phyloP scores from a whole-genome alignment of 164 flowering plant genomes.

The Magnolia officinalis region DNA sequence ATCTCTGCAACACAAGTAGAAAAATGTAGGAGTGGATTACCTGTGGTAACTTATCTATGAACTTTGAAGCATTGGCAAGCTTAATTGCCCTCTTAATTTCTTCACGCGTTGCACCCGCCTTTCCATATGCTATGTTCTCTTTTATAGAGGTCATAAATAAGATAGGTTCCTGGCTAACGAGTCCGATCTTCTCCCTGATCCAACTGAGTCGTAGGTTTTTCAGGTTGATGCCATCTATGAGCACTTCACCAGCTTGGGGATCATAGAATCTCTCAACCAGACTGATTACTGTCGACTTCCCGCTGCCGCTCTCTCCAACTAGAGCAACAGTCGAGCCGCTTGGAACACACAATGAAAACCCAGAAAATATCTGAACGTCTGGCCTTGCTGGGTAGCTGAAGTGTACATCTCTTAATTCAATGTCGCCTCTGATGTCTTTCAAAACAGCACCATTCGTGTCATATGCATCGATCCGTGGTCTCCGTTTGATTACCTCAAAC shows the following conservation, averaged over 20 bases:
- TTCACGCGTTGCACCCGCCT: conserved; percentile 48
- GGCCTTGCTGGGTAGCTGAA: conserved; percentile 79
- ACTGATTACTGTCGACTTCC: conserved; percentile 75
- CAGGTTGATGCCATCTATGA: conserved; percentile 57
- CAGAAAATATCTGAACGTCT: conserved; percentile 60
- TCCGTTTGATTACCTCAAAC: conserved; percentile 60
- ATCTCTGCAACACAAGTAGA: neutral
- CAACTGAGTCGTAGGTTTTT: conserved; percentile 46
- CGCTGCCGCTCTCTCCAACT: conserved; percentile 94
- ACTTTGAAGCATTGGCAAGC: conserved; percentile 73
- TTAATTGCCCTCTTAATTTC: conserved; percentile 54
- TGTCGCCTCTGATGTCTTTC: conserved; percentile 57
- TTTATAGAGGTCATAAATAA: conserved; percentile 57
- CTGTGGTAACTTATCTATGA: conserved; percentile 62
- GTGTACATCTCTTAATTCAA: conserved; percentile 60
- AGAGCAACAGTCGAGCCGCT: conserved; percentile 68
- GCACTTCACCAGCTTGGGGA: conserved; percentile 69
- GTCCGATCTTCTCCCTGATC: conserved; percentile 58
- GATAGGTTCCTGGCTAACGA: conserved; percentile 67
- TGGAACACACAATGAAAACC: conserved; percentile 48
- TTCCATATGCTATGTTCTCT: conserved; percentile 64
- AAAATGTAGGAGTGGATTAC: conserved; percentile 26
- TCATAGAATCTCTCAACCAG: conserved; percentile 76
- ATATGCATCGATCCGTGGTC: conserved; percentile 47
- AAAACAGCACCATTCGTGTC: conserved; percentile 37